A percentile compares a stretch with the other conserved stretches of the same genome.
phyloP scores from a whole-genome alignment of 116 monocot genomes.

The Cymodocea nodosa region DNA sequence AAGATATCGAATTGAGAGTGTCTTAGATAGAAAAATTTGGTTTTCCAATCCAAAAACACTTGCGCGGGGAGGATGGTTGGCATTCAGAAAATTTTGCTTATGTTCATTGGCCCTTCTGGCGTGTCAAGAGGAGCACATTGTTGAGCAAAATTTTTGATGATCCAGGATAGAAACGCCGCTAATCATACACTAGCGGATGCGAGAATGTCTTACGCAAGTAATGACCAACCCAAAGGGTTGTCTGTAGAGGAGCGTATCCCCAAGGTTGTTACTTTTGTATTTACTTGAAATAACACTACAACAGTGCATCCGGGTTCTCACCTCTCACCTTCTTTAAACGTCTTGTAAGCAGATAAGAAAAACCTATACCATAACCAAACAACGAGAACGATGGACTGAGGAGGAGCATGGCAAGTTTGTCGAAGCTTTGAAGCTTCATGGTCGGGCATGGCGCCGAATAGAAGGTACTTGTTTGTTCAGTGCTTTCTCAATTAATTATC shows the following conservation, averaged over 20 bases:
- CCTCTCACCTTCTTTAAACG: not conserved
- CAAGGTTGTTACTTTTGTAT: constrained; percentile 16
- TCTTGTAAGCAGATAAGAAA: constrained; percentile 51
- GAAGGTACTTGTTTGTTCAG: constrained; percentile 42
- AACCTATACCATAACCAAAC: constrained; percentile 84
- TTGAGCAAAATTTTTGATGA: not conserved
- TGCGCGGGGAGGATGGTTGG: too few relatives aligned
- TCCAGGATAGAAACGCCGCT: not conserved
- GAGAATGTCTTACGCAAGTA: constrained; percentile 1
- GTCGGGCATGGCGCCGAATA: constrained; percentile 84
- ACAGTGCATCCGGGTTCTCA: not conserved
- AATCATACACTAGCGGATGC: constrained; percentile 10
- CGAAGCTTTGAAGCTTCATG: constrained; percentile 74
- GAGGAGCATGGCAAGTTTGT: constrained; percentile 85
- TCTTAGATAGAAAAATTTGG: too few relatives aligned
- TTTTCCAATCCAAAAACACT: too few relatives aligned
- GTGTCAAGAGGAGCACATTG: not conserved
- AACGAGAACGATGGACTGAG: constrained; percentile 85
- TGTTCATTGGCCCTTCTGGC: not conserved
- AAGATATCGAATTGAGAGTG: too few relatives aligned
- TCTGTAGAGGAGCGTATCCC: constrained; percentile 23
- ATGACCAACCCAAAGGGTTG: constrained; percentile 10
- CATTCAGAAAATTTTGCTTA: too few relatives aligned
- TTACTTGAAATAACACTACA: not conserved
- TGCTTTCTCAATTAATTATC: too few relatives aligned